These are phyloP conservation scores for Osmanthus fragrans DNA, from an alignment of 257 asterid species.

Conservation along the genomic window DNA sequence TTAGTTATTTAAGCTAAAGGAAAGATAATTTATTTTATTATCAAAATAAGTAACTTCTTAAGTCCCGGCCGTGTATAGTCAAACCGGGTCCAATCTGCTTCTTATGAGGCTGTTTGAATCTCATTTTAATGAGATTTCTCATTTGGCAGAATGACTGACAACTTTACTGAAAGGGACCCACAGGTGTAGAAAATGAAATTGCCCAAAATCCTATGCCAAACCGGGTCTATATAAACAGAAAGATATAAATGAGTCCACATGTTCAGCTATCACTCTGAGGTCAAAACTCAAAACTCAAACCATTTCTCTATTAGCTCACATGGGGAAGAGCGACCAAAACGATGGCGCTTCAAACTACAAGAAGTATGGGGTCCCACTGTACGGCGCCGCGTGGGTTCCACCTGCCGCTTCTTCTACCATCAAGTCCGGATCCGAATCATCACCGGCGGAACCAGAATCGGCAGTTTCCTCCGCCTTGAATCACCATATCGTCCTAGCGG, in stretches of 20 bases:
- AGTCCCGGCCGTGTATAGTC: no score
- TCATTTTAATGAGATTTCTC: no score
- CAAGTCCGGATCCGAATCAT: slow-evolving; percentile 20
- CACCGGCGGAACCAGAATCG: slow-evolving; percentile 25
- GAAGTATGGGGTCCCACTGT: slow-evolving; percentile 84
- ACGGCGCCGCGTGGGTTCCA: slow-evolving; percentile 92
- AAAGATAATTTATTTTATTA: no score
- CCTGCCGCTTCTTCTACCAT: slow-evolving; percentile 20
- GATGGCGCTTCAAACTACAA: slow-evolving; percentile 39
- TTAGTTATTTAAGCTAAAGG: no score
- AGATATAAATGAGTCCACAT: not conserved
- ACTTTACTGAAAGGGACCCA: no score
- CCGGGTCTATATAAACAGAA: no score
- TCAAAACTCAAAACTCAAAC: not conserved
- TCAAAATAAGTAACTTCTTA: no score
- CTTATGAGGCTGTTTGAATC: no score
- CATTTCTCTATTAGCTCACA: not conserved
- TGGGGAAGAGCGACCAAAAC: slow-evolving; percentile 30
- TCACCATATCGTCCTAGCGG: slow-evolving; percentile 66
- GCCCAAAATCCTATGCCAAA: no score
- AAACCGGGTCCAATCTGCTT: no score
- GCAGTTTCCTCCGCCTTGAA: slow-evolving; percentile 18
- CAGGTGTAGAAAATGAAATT: no score
- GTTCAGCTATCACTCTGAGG: not conserved
- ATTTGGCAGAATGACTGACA: no score